Evolutionary conservation across 2,329 filamentous ascomycete genomes (phyloP).

Genomic region (Paracamarosporium sp.): DNA sequence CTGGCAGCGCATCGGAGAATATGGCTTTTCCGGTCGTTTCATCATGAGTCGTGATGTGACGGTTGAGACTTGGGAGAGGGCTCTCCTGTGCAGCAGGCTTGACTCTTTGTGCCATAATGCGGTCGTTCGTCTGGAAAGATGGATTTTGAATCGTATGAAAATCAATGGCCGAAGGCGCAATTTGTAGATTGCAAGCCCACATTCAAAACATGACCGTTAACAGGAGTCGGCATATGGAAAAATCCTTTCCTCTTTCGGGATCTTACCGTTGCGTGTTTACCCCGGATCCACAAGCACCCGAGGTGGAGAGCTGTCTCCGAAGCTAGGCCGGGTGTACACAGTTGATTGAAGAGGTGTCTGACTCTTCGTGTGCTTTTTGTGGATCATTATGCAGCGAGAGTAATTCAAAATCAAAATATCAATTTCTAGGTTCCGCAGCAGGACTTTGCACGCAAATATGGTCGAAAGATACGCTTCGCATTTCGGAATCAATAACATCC

Average conservation of each 20-base stretch:
- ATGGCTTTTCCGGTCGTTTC: slow-evolving; percentile 38
- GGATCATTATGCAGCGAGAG: too few relatives aligned
- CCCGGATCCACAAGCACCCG: background rate
- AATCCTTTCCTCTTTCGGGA: too few relatives aligned
- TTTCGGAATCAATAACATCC: slow-evolving; percentile 40
- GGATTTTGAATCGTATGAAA: background rate
- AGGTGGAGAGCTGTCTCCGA: slow-evolving; percentile 11
- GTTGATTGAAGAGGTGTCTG: background rate
- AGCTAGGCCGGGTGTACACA: background rate
- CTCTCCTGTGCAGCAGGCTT: slow-evolving; percentile 20
- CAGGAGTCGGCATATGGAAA: too few relatives aligned
- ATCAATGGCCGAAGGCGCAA: background rate
- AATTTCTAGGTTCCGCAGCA: background rate
- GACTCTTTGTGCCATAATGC: slow-evolving; percentile 14
- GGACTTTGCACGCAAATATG: slow-evolving; percentile 14
- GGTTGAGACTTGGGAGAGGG: slow-evolving; percentile 35
- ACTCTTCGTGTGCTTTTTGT: too few relatives aligned
- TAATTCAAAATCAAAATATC: too few relatives aligned
- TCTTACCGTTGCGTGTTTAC: background rate
- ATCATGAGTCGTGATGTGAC: slow-evolving; percentile 47
- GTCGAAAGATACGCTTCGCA: slow-evolving; percentile 31
- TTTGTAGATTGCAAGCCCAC: background rate
- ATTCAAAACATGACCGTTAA: too few relatives aligned
- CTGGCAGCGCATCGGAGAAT: slow-evolving; percentile 35
- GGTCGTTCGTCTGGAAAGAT: background rate